Evolutionary conservation across 176 grass and related monocot species (phyloP), one percentile per base, ranked within the genome.

Genomic region (Saccharum officinarum): DNA sequence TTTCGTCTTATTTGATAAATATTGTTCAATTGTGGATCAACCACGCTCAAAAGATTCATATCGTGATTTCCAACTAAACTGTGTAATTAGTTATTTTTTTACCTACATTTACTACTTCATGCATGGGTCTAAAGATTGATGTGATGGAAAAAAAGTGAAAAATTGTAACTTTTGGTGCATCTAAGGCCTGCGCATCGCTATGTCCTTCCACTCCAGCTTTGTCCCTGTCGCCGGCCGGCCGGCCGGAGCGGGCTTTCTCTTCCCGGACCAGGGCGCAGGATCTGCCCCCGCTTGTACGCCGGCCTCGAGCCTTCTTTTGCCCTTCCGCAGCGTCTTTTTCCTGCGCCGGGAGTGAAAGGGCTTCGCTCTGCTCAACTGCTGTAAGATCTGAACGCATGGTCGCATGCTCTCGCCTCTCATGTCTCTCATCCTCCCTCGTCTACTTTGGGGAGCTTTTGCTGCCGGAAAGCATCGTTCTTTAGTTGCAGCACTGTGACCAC

Each of bases 361-460:
- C 22, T 69, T 76, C 60, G 34, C 79, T 39, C 38, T 41, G 18
- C 36, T 12, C 69, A 41, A 10, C 73, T 83, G 67, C 42, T 55
- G 73, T 38, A 60, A 76, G 65, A 22, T 75, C 75, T 50, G 69
- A 70, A 60, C 6, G 83, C 73, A 20, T 81, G 78, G 80, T 39
- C 6, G 83, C 73, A 20, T 81, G 78, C 86, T 39, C 55, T 40
- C 30, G 28, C 50, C 26, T 25, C 47, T 28, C 28, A 28, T 28
- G 28, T 28, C 20, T 18, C 20, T 46, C 40, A 0, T 20, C 47
- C 34, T 42, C 47, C 23, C 40, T 10, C 54, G 28, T 25, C 71
- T 82, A 69, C 81, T 84, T 87, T 87, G 41, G 83, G 31, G 85
- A 80, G 84, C 89, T 84, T 91, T 91, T 76, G 60, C 66, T 84